Base-by-base conservation (phyloP, 139 green algal genomes). In the Coelastrella sp. region DNA sequence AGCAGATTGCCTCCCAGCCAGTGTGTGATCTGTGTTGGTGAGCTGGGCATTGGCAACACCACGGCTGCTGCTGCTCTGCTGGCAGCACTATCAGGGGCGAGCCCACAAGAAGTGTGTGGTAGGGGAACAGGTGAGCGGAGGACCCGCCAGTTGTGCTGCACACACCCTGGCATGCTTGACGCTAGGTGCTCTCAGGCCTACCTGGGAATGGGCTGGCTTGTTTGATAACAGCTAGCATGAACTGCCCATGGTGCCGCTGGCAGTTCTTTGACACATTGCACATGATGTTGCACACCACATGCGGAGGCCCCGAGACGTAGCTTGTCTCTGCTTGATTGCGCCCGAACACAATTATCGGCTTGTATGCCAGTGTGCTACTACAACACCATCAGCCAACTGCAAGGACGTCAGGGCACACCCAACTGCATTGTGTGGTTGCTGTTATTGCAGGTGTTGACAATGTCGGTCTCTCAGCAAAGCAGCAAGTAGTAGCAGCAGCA, bases 21-120 rank as follows among this genome's bases (percentile, higher is more conserved):
- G 59, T 77, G 14, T 32, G 75, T 66, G 5, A 20, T 85, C 7
- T 74, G 59, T 59, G 59, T 90, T 65, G 91, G 91, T 7, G 91
- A 95, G 91, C 68, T 95, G 6, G 93, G 93, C 68, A 95, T 95
- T 54, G 93, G 93, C 81, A 96, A 96, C 91, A 96, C 93, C 3
- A 95, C 93, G 0, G 61, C 89, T 3, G 93, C 93, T 2, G 90
- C 93, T 3, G 93, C 93, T 16, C 85, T 95, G 47, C 56, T 93
- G 16, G 82, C 86, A 4, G 93, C 93, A 11, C 57, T 96, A 5
- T 95, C 85, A 0, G 85, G 91, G 5, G 73, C 83, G 11, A 56
- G 74, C 0, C 80, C 93, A 0, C 85, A 92, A 56, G 86, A 88
- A 2, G 89, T 93, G 19, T 92, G 80, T 75, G 93, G 93, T 3